Evolutionary conservation across 768 basidiomycete genomes (phyloP).

Genomic region (Coprinellus aureogranulatus): DNA sequence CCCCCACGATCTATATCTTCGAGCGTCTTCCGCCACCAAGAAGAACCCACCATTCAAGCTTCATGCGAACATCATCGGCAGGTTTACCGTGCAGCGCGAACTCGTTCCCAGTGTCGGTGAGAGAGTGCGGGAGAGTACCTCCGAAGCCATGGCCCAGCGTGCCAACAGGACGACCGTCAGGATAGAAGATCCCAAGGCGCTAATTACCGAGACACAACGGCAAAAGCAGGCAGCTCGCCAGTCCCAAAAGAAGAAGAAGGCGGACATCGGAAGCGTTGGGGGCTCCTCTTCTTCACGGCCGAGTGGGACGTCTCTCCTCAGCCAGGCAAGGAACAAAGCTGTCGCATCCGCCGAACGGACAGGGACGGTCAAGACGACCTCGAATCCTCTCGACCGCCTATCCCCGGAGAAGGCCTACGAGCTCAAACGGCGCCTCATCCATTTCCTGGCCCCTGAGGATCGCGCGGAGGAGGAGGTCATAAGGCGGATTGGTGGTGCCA

Average conservation of each 20-base stretch:
- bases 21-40: constrained; percentile 55
- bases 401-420: constrained; percentile 18
- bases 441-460: constrained; percentile 47
- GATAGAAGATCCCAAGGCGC: constrained; percentile 45
- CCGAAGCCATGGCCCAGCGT: constrained; percentile 42
- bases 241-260: constrained; percentile 38
- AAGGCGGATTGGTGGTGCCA: constrained; percentile 44
- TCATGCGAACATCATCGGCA: constrained; percentile 72
- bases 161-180: constrained; percentile 46
- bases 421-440: constrained; percentile 49
- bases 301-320: constrained; percentile 26
- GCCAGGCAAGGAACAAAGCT: constrained; percentile 13
- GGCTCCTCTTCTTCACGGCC: neutral
- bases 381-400: constrained; percentile 13
- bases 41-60: constrained; percentile 67
- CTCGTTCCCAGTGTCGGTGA: constrained; percentile 46
- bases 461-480: constrained; percentile 51
- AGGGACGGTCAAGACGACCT: constrained; percentile 25
- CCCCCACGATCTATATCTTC: constrained; percentile 72
- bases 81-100: constrained; percentile 64
- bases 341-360: constrained; percentile 26
- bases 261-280: constrained; percentile 17
- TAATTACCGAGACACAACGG: constrained; percentile 24
- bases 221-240: too few species aligned
- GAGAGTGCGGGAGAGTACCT: constrained; percentile 45